Evolutionary conservation across 1,284 basidiomycete species (phyloP).

Genomic region (Fomitopsis pinicola): DNA sequence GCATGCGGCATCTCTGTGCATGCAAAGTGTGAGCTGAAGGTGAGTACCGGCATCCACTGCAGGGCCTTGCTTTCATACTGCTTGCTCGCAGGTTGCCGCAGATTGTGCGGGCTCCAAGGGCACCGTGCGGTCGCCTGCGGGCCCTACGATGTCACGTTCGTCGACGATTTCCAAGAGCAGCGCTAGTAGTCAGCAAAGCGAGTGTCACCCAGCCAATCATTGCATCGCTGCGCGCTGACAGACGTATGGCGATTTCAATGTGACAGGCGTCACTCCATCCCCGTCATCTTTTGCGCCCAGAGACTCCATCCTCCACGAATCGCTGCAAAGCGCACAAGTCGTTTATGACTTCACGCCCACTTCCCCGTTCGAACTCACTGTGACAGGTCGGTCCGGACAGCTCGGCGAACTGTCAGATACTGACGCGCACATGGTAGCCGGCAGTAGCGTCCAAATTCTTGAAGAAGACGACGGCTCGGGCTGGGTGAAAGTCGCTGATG

Average conservation of each 20-base stretch:
- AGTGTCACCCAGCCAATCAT: slow-evolving; percentile 7
- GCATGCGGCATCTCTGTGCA: slow-evolving; percentile 79
- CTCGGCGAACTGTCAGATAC: neutral
- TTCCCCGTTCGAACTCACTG: slow-evolving; percentile 69
- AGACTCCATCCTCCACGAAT: slow-evolving; percentile 38
- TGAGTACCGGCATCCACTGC: slow-evolving; percentile 21
- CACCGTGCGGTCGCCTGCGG: slow-evolving; percentile 19
- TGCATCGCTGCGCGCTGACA: slow-evolving; percentile 10
- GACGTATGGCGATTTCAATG: neutral
- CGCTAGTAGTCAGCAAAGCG: slow-evolving; percentile 24
- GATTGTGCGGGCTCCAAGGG: slow-evolving; percentile 47
- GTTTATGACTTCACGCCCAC: slow-evolving; percentile 68
- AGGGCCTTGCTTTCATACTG: neutral
- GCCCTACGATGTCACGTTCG: slow-evolving; percentile 24
- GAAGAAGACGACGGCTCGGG: slow-evolving; percentile 81
- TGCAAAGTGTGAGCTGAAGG: slow-evolving; percentile 81
- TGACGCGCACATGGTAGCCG: slow-evolving; percentile 6
- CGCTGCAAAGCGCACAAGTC: slow-evolving; percentile 49
- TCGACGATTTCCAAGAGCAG: slow-evolving; percentile 27
- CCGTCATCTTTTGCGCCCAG: slow-evolving; percentile 52
- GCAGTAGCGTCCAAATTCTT: slow-evolving; percentile 55
- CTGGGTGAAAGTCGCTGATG: slow-evolving; percentile 75
- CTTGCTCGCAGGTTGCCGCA: slow-evolving; percentile 61
- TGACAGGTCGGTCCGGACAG: slow-evolving; percentile 44
- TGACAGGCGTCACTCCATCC: slow-evolving; percentile 30